phyloP scores from a whole-genome alignment of 805 yeast genomes.

The Candida nonsorbophila region DNA sequence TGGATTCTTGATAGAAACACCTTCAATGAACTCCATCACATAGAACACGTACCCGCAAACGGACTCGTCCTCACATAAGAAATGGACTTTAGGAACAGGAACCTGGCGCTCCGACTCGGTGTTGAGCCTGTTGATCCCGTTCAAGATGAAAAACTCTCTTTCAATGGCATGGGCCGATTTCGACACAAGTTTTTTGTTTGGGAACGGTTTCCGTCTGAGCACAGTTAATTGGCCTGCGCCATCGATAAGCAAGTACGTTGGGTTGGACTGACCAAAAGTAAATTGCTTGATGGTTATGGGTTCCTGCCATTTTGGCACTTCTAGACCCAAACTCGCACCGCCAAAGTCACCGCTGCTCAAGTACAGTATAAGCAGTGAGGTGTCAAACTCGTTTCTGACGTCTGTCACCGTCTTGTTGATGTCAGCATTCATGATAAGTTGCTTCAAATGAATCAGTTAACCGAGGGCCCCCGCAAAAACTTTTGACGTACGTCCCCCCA shows the following conservation, averaged over 20 bases:
- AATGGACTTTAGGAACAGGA: constrained; percentile 50
- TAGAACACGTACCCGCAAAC: constrained; percentile 54
- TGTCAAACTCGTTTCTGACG: constrained; percentile 29
- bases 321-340: constrained; percentile 15
- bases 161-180: constrained; percentile 61
- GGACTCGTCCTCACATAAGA: constrained; percentile 53
- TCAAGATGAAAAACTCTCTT: constrained; percentile 50
- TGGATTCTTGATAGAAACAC: constrained; percentile 53
- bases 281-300: constrained; percentile 45
- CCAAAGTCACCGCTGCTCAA: constrained; percentile 10
- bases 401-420: constrained; percentile 21
- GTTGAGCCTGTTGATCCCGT: constrained; percentile 27
- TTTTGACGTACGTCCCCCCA: neutral
- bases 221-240: constrained; percentile 36
- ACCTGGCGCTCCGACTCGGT: constrained; percentile 22
- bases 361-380: constrained; percentile 16
- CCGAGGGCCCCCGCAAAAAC: constrained; percentile 2
- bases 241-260: constrained; percentile 50
- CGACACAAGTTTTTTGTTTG: constrained; percentile 44
- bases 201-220: constrained; percentile 52
- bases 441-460: neutral
- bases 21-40: constrained; percentile 55
- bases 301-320: constrained; percentile 13
- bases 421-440: constrained; percentile 9
- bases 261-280: constrained; percentile 60